Base-by-base conservation (phyloP, 768 basidiomycete genomes). In the Hygrophorus russula region DNA sequence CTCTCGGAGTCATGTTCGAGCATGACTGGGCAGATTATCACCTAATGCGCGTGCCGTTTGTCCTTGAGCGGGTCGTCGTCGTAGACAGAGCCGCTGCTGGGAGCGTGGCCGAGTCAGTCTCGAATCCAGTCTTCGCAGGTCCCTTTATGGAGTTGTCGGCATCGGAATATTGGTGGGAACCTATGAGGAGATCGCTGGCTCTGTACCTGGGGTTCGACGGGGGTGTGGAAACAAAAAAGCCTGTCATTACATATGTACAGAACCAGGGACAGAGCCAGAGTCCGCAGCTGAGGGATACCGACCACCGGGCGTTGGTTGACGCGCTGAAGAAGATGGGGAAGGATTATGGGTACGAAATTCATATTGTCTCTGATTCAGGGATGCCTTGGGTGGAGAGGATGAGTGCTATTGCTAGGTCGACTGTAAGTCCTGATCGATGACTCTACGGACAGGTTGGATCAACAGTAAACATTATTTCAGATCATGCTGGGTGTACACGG, bases 11-110 rank as follows among this genome's bases (percentile, higher is more conserved):
- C 41, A 72, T 84, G 64, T 89, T 80, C 57, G 46, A 65, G 13
- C 73, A 80, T 46, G 89, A 92, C 53, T 90, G 87, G 76, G 67
- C 72, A 37, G 90, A 93, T 59, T 80, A 81, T 51, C 68, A 71
- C 30, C 67, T 71, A 45, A 74, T 87, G 53, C 66, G 69, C 14
- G 69, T 77, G 13, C 84, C 90, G 0, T 89, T 80, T 56, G 52
- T 91, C 13, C 62, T 88, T 42, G 81, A 85, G 50, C 78, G 87
- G 9, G 65, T 86, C 10, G 76, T 94, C 27, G 63, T 96, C 28
- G 80, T 78, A 0, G 89, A 93, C 53, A 66, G 80, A 36, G 70
- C 74, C n/a, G 83, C 82, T 0, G 80, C 86, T 0, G 61, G 58
- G 61, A 66, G 44, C 60, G 55, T 48, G 0, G 46, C 10, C 24